Evolutionary conservation across 306 rosid species (phyloP), one percentile per base, ranked within the genome.

Genomic region (Alnus rubra): DNA sequence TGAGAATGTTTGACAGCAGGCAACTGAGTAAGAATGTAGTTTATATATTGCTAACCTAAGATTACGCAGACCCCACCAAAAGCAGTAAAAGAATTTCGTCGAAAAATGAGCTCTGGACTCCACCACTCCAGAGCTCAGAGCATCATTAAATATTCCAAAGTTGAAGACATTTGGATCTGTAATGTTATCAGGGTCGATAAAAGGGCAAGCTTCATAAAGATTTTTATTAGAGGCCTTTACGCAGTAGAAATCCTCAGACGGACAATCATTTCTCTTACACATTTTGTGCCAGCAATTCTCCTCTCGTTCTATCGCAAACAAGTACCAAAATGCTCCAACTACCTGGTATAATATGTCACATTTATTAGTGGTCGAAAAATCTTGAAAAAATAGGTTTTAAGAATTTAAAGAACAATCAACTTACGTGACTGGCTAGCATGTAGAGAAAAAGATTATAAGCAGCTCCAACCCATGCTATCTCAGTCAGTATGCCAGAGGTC

Each of bases 11-110:
- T 23, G 65, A 59, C 65, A 19, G 65, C 37, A 62, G 18, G 45
- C 45, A 64, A 64, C 47, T 35, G 0, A 64, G 45, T 33, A 67
- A 16, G 51, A 42, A 16, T 42, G 4, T 39, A 14, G 19, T 42
- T n/a, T 18, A 45, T 30, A 55, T 62, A 28, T 44, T 51, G 75
- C 89, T 10, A 48, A 95, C 98, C 98, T 87, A 23, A 95, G 81
- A 85, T 76, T 83, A 76, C 95, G 90, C 65, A 94, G 84, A 81
- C 97, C 98, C 98, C 98, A 94, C 97, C 98, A 94, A 74, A 94
- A 94, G 83, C 95, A 92, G 86, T 83, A 92, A 68, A 83, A 87
- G 77, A 94, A 85, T 76, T 94, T 94, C 28, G 74, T 67, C 16
- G 69, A 79, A 81, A 92, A 92, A 82, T 65, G 54, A 23, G 28